These are phyloP conservation scores for Raphanus hybrid DNA, from an alignment of 441 rosid genomes.

Conservation along the genomic window DNA sequence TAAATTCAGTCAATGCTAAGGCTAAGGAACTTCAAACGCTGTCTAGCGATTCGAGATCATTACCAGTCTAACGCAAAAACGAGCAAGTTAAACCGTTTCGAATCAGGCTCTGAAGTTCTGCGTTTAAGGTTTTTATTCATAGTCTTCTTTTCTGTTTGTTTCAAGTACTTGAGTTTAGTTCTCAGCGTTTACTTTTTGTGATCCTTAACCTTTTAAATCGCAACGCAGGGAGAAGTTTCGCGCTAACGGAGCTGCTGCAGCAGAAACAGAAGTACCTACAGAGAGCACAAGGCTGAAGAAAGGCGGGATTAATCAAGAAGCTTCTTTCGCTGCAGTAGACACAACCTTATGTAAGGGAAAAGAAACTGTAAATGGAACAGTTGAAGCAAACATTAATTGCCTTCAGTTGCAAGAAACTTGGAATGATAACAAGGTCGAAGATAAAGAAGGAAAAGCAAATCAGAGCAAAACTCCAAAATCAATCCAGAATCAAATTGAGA, in stretches of 20 bases:
- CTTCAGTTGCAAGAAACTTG: slow-evolving; percentile 32
- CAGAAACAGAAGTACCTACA: neutral
- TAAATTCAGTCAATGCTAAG: slow-evolving; percentile 61
- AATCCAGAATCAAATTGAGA: neutral
- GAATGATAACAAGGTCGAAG: neutral
- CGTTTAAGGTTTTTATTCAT: slow-evolving; percentile 37
- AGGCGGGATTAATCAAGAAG: neutral
- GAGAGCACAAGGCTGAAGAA: neutral
- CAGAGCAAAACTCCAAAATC: neutral
- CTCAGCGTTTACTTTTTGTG: neutral
- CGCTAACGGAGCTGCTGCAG: neutral
- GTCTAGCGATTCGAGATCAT: slow-evolving; percentile 53
- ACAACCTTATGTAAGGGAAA: neutral
- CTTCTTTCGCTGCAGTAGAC: neutral
- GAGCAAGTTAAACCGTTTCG: slow-evolving; percentile 37
- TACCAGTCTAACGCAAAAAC: slow-evolving; percentile 36
- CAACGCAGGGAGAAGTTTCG: slow-evolving; percentile 57
- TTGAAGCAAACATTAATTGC: slow-evolving; percentile 2
- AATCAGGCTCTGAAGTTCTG: slow-evolving; percentile 50
- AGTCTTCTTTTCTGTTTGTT: neutral
- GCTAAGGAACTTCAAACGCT: slow-evolving; percentile 62
- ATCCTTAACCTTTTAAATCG: neutral
- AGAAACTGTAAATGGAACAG: slow-evolving; percentile 10
- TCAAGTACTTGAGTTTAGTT: neutral
- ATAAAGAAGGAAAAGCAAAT: neutral